A percentile compares a stretch with the other conserved stretches of the same genome.
Conservation (phyloP, 2,329 filamentous ascomycete genomes). For the Pyrenophora seminiperda region DNA sequence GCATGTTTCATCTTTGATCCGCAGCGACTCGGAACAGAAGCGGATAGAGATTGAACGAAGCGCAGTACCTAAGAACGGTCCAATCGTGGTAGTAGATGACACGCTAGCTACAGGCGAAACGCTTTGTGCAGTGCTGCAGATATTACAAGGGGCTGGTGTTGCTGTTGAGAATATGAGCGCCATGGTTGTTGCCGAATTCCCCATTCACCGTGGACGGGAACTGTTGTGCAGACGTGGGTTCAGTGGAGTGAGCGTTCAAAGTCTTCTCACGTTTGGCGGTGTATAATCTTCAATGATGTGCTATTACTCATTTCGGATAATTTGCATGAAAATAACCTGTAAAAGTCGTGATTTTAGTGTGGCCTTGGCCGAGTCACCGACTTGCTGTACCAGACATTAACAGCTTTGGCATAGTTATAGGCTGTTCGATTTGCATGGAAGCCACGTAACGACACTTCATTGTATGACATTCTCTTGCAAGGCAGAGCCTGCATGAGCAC, state of each 20-base stretch:
- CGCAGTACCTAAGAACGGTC: conserved; percentile 48
- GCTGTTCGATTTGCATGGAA: not conserved
- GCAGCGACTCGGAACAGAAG: conserved; percentile 31
- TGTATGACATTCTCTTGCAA: not conserved
- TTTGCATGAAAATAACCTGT: not conserved
- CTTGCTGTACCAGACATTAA: not conserved
- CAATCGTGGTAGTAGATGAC: conserved; percentile 65
- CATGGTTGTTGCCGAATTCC: conserved; percentile 64
- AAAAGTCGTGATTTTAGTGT: not conserved
- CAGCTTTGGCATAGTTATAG: not conserved
- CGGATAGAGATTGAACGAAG: conserved; percentile 58
- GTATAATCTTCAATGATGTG: conserved; percentile 25
- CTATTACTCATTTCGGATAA: not conserved
- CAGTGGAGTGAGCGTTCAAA: conserved; percentile 57
- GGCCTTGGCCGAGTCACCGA: not conserved
- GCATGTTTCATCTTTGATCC: conserved; percentile 57
- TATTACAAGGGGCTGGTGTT: conserved; percentile 55
- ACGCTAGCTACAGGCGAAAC: conserved; percentile 63
- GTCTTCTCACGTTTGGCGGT: conserved; percentile 59
- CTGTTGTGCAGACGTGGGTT: conserved; percentile 56
- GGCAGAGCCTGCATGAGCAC: not conserved
- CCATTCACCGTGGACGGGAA: conserved; percentile 58
- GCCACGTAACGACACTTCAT: not conserved
- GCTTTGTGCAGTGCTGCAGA: conserved; percentile 58
- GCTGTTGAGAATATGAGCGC: conserved; percentile 49